Percentiles rank a stretch among this genome's conserved stretches.
phyloP scores from a whole-genome alignment of 2,329 filamentous ascomycete genomes.

The Fusarium mexicanum region DNA sequence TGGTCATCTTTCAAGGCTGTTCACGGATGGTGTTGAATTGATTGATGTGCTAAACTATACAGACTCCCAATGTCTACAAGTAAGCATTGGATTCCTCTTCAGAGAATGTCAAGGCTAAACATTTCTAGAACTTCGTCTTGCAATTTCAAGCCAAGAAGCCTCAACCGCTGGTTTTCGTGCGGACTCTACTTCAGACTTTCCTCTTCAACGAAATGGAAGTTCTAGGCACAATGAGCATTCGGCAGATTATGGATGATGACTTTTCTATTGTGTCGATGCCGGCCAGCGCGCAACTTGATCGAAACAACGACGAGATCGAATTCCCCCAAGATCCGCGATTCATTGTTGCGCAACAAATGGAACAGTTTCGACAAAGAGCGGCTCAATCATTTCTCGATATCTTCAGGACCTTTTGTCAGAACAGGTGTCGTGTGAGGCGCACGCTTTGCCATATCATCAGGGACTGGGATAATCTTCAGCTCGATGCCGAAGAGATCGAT shows the following conservation, averaged over 20 bases:
- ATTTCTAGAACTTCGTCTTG: conserved; percentile 72
- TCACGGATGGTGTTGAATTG: conserved; percentile 75
- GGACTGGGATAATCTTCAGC: conserved; percentile 86
- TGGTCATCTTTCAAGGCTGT: conserved; percentile 74
- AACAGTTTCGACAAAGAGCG: conserved; percentile 69
- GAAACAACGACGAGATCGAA: conserved; percentile 79
- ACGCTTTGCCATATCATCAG: conserved; percentile 85
- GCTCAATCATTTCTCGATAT: conserved; percentile 83
- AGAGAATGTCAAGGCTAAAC: neutral
- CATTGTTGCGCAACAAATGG: conserved; percentile 77
- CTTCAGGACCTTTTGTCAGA: conserved; percentile 86
- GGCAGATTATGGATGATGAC: conserved; percentile 83
- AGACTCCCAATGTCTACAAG: conserved; percentile 75
- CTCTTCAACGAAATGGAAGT: conserved; percentile 78
- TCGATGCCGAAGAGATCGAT: conserved; percentile 82
- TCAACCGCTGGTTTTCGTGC: conserved; percentile 83
- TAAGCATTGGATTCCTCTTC: conserved; percentile 50
- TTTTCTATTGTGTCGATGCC: conserved; percentile 81
- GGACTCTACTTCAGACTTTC: conserved; percentile 80
- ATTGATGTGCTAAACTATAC: conserved; percentile 73
- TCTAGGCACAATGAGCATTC: conserved; percentile 73
- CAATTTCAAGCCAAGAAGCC: conserved; percentile 82
- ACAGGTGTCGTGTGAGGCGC: conserved; percentile 87
- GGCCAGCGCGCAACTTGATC: conserved; percentile 74
- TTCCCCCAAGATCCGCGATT: conserved; percentile 77